phyloP scores from a whole-genome alignment of 2,329 filamentous ascomycete genomes.

The Macrophomina tecta region DNA sequence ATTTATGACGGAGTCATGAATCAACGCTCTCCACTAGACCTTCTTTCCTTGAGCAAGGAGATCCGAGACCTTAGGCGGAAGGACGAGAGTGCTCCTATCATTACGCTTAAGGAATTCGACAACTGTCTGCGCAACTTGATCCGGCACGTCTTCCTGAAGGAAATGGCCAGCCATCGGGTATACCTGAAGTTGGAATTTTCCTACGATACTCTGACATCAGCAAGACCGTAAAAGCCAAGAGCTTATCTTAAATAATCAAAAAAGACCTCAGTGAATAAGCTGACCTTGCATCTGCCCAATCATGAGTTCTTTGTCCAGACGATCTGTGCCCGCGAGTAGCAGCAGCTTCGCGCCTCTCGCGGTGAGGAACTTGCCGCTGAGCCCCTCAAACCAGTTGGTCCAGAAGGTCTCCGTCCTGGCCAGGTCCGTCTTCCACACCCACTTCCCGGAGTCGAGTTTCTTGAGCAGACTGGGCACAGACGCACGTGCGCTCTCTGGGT shows the following conservation, averaged over 20 bases:
- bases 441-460: constrained; percentile 53
- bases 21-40: constrained; percentile 43
- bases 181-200: constrained; percentile 94
- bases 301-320: constrained; percentile 87
- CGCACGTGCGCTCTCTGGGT: constrained; percentile 79
- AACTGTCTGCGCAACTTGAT: constrained; percentile 83
- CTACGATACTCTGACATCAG: constrained; percentile 47
- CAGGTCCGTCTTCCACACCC: constrained; percentile 87
- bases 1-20: neutral
- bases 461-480: constrained; percentile 83
- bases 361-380: constrained; percentile 85
- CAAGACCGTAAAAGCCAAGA: neutral
- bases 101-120: constrained; percentile 93
- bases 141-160: constrained; percentile 91
- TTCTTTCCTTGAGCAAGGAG: constrained; percentile 57
- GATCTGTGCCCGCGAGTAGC: constrained; percentile 85
- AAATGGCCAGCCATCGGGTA: constrained; percentile 96
- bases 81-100: constrained; percentile 79
- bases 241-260: neutral
- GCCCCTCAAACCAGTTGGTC: constrained; percentile 89
- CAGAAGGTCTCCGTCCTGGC: constrained; percentile 86
- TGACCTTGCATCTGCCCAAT: constrained; percentile 96
- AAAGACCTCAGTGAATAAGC: constrained; percentile 31
- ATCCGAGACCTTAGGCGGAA: constrained; percentile 84
- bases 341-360: constrained; percentile 84